A percentile compares a stretch with the other conserved stretches of the same genome.
Evolutionary conservation across 768 basidiomycete species (phyloP).

Genomic region (Collybia nuda): DNA sequence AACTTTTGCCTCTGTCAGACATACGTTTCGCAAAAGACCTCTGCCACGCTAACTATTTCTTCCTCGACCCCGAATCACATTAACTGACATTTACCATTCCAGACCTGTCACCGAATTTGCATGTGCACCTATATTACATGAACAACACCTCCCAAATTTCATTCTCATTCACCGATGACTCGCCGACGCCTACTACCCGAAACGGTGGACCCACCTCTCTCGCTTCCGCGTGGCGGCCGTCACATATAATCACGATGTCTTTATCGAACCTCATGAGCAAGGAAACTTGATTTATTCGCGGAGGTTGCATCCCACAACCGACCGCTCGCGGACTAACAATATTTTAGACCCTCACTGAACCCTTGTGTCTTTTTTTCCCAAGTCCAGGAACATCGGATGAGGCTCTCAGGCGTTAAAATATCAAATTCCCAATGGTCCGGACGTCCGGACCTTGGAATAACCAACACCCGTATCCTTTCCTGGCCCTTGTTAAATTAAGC

Average conservation of each 20-base stretch:
- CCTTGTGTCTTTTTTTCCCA: not conserved
- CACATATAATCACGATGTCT: not conserved
- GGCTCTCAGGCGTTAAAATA: not conserved
- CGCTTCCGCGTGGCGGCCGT: slow-evolving; percentile 7
- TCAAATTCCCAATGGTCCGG: no score
- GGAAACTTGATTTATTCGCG: no score
- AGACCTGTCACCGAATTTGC: slow-evolving; percentile 8
- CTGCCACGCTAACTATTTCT: slow-evolving; percentile 1
- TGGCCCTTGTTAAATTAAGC: not conserved
- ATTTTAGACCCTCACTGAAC: not conserved
- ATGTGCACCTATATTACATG: slow-evolving; percentile 1
- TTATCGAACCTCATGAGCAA: not conserved
- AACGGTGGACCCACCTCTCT: slow-evolving; percentile 7
- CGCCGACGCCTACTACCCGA: slow-evolving; percentile 26
- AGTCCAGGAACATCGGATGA: not conserved
- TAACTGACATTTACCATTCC: slow-evolving; percentile 7
- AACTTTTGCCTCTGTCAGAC: slow-evolving; percentile 32
- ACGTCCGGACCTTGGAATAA: no score
- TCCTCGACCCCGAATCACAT: slow-evolving; percentile 8
- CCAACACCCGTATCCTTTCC: not conserved
- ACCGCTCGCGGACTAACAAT: slow-evolving; percentile 1
- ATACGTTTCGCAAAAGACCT: not conserved
- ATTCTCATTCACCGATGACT: slow-evolving; percentile 37
- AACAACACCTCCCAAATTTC: slow-evolving; percentile 40
- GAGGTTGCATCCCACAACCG: not conserved